Percentiles rank a stretch among this genome's conserved stretches.
These are phyloP conservation scores for Yarrowia bubula DNA, from an alignment of 805 yeast genomes.

Conservation along the genomic window DNA sequence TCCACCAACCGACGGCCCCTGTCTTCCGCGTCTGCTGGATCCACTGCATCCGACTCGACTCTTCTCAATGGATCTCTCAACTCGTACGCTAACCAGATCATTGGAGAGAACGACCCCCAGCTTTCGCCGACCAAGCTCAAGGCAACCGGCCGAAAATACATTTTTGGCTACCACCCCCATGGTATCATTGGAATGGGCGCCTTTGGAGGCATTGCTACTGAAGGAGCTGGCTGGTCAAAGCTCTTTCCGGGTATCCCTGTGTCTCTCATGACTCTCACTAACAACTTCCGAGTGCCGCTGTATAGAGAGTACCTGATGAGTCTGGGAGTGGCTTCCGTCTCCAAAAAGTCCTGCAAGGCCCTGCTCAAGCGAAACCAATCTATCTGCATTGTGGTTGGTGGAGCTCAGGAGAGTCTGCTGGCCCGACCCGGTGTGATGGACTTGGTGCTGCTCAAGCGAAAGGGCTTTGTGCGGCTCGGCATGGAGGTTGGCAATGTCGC, in stretches of 20 bases:
- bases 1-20: conserved; percentile 9
- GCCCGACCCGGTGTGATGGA: conserved; percentile 60
- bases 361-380: conserved; percentile 65
- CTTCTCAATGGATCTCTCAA: conserved; percentile 12
- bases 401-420: conserved; percentile 85
- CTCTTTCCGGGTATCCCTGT: conserved; percentile 81
- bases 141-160: conserved; percentile 50
- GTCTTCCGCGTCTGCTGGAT: conserved; percentile 13
- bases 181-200: conserved; percentile 93
- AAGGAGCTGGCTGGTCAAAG: conserved; percentile 67
- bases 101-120: conserved; percentile 41
- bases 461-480: conserved; percentile 88
- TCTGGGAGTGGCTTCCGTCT: conserved; percentile 82
- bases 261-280: conserved; percentile 73
- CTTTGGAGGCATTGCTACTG: conserved; percentile 78
- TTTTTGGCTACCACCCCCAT: conserved; percentile 95
- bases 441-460: conserved; percentile 70
- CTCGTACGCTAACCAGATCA: conserved; percentile 23
- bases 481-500: conserved; percentile 71
- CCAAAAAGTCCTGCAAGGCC: conserved; percentile 65
- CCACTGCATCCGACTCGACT: conserved; percentile 15
- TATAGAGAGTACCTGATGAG: conserved; percentile 81
- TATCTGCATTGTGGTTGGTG: conserved; percentile 90
- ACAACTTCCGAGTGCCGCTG: conserved; percentile 83
- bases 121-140: conserved; percentile 41